Evolutionary conservation across 345 rosid species (phyloP), one percentile per base, ranked within the genome.

Genomic region (Streptanthus diversifolius): DNA sequence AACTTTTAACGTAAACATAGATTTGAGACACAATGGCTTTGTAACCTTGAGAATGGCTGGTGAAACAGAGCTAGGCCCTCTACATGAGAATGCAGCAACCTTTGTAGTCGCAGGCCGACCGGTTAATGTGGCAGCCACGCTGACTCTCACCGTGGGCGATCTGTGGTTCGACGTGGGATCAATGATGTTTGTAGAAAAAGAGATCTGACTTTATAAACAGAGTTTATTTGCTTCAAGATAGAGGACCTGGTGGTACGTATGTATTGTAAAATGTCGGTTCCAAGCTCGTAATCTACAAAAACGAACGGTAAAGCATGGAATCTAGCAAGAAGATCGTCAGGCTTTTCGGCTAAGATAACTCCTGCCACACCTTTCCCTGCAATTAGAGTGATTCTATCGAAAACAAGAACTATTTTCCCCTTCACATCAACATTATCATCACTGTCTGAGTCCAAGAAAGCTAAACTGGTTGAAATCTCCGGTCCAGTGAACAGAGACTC

Each of bases 31-130:
- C 19, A 29, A 37, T 53, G 17, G 44, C 5, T 70, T 45, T 9
- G n/a, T 24, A 25, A 84, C 86, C 87, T 89, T 87, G 56, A 85
- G 82, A 64, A 89, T 84, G 74, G 80, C 83, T 3, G 92, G 80
- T 55, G 85, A 75, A 7, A 81, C 29, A 1, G 90, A 82, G 52
- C 81, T 83, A 36, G 87, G 90, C 8, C 88, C 86, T 81, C 90
- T 77, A 3, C 75, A 65, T 27, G 87, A 77, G 61, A 81, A 79
- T 29, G 41, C 40, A 27, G 84, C 83, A 37, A 81, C 74, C 12
- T 79, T 77, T 11, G 80, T 48, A 4, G 79, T 19, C 1, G 61
- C 73, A 7, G 80, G 78, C 21, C 8, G 61, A 8, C 88, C 83
- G 5, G 68, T 68, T 44, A 81, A 17, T 2, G 19, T 19, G 2